These are phyloP conservation scores for Gyrodon lividus DNA, from an alignment of 768 basidiomycete species.

Conservation along the genomic window DNA sequence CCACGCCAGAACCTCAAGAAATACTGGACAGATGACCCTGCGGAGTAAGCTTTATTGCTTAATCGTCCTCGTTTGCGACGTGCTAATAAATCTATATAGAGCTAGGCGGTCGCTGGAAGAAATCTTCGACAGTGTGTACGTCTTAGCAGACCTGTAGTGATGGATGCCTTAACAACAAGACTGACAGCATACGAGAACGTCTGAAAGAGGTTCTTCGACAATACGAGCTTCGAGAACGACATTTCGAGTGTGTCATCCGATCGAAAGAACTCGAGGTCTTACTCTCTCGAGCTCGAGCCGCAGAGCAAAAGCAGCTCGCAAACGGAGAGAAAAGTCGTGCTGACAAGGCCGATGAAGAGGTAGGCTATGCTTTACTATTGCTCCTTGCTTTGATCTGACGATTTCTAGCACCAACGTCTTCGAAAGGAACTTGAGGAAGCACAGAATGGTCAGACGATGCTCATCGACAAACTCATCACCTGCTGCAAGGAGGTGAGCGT, in stretches of 20 bases:
- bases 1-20: conserved; percentile 73
- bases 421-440: conserved; percentile 79
- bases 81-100: conserved; percentile 37
- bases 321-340: conserved; percentile 71
- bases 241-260: conserved; percentile 89
- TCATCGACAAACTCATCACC: conserved; percentile 80
- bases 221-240: conserved; percentile 87
- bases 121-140: conserved; percentile 84
- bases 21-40: conserved; percentile 74
- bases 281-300: conserved; percentile 81
- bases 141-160: conserved; percentile 13
- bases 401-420: conserved; percentile 58
- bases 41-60: conserved; percentile 52
- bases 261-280: conserved; percentile 90
- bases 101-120: conserved; percentile 75
- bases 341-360: conserved; percentile 74
- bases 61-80: conserved; percentile 1
- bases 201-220: conserved; percentile 85
- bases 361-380: conserved; percentile 32
- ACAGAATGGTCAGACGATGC: conserved; percentile 72
- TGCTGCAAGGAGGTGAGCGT: conserved; percentile 82
- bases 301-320: conserved; percentile 82
- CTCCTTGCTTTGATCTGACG: conserved; percentile 7
- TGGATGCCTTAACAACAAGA: conserved; percentile 1
- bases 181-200: conserved; percentile 72